Evolutionary conservation across 169 alveolate species (phyloP).

Genomic region (Pseudocohnilembus persalinus): DNA sequence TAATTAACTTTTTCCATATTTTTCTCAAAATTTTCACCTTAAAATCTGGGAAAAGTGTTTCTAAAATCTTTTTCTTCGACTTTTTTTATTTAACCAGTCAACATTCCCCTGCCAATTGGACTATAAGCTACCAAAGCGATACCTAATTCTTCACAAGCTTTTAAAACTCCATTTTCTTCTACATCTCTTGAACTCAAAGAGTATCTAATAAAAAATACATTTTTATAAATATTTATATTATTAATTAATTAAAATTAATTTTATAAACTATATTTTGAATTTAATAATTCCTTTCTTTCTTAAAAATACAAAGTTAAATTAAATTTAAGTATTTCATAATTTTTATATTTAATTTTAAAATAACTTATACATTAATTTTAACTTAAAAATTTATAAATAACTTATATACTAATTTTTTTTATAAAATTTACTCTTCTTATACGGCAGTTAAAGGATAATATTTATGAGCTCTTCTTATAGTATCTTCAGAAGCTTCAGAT

Average conservation of each 20-base stretch:
- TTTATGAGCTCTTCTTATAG: conserved; percentile 6
- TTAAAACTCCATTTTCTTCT: not conserved
- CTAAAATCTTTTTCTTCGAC: not conserved
- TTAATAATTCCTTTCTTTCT: no score
- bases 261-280: no score
- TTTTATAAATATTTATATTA: no score
- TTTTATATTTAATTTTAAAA: no score
- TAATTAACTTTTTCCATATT: not conserved
- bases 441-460: not conserved
- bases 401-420: no score
- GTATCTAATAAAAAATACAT: no score
- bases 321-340: no score
- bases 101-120: conserved; percentile 9
- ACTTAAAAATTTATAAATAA: no score
- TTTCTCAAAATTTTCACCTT: conserved; percentile 7
- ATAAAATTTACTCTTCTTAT: no score
- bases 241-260: no score
- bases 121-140: conserved; percentile 8
- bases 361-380: no score
- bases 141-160: not conserved
- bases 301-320: no score
- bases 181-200: not conserved
- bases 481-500: not conserved
- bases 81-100: not conserved
- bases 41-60: not conserved